Evolutionary conservation across 495 filamentous ascomycete genomes (phyloP), one percentile per base, ranked within the genome.

Genomic region (Chlorociboria aeruginascens): DNA sequence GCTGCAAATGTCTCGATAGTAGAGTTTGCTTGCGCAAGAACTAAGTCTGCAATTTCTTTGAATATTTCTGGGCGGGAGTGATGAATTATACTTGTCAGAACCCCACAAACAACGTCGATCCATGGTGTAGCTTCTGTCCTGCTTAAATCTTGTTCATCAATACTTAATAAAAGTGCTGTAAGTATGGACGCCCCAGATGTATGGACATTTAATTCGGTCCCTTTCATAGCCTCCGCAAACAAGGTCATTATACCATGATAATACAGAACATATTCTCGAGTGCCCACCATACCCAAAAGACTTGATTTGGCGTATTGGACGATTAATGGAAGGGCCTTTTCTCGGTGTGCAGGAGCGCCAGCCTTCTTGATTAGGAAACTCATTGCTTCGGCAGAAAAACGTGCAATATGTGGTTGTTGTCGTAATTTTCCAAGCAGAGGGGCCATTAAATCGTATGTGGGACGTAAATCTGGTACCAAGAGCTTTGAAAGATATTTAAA

Each of bases 401-500:
- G 77, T 13, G 82, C 81, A 48, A 95, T 86, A 64, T 93, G 87
- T 0, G 77, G 69, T 51, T 88, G 90, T 56, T 86, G 85, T 46
- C 76, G 75, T 55, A 81, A 75, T 61, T 83, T 86, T 43, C 92
- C 93, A 32, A 99, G 77, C 42, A 96, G 74, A 7, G 89, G 85
- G 8, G 86, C 77, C 69, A 97, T 79, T 33, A 87, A 77, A 53
- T 84, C 74, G 58, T 85, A 86, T 7, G 93, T 74, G 25, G 90
- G 85, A 53, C 86, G 72, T 44, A 97, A 66, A 59, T 99, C 85
- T 4, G 86, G 82, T 0, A 86, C 83, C 17, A 99, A 60, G 7
- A 96, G 71, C 38, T 85, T 77, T 3, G 88, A 90, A 14, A 99
- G 76, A 56, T 94, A 97, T 60, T 97, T 99, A 75, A 97, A 93